Evolutionary conservation across 345 rosid genomes (phyloP).

Genomic region (Microthlaspi erraticum): DNA sequence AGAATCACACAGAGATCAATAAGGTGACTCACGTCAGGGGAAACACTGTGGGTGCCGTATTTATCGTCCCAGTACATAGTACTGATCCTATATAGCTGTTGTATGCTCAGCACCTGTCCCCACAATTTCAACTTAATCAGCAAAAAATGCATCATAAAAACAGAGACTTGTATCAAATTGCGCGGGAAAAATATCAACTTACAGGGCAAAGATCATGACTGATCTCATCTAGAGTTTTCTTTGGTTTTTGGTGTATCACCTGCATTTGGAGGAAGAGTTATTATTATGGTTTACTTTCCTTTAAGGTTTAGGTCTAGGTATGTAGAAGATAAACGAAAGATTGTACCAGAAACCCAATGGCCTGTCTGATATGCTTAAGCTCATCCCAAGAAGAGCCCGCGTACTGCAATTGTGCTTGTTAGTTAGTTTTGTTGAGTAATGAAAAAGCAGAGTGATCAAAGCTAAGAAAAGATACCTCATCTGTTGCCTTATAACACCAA

Average conservation of each 20-base stretch:
- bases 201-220: conserved; percentile 94
- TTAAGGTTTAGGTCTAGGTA: not conserved
- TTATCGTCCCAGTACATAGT: conserved; percentile 99
- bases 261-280: too few species aligned
- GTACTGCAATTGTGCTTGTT: conserved; percentile 55
- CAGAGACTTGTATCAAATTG: not conserved
- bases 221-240: conserved; percentile 89
- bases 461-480: conserved; percentile 61
- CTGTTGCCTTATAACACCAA: conserved; percentile 95
- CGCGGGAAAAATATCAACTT: conserved; percentile 36
- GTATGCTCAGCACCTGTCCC: conserved; percentile 82
- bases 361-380: conserved; percentile 93
- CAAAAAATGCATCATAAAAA: not conserved
- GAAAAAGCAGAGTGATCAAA: not conserved
- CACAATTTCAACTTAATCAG: conserved; percentile 8
- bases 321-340: conserved; percentile 3
- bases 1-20: not conserved
- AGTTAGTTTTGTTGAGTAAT: conserved; percentile 16
- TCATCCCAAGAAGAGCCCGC: conserved; percentile 98
- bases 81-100: conserved; percentile 86
- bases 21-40: conserved; percentile 75
- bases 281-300: too few species aligned
- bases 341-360: conserved; percentile 90
- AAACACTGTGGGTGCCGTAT: conserved; percentile 89
- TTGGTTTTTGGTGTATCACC: conserved; percentile 97